Evolutionary conservation across 2,329 filamentous ascomycete genomes (phyloP).

Genomic region (Elsinoe batatas): DNA sequence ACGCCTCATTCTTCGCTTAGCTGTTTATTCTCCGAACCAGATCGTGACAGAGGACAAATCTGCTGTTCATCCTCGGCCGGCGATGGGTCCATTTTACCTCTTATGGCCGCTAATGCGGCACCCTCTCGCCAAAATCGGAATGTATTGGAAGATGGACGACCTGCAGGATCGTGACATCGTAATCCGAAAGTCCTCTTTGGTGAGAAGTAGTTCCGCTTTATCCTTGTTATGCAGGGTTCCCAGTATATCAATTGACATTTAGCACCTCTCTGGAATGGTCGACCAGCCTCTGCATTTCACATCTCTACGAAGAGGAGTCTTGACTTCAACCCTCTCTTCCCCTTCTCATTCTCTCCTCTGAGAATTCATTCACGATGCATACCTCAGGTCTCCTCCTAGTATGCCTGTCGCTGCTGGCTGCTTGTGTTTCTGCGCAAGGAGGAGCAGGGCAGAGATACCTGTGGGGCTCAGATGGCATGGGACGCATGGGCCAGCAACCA

Average conservation of each 20-base stretch:
- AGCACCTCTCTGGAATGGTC: neutral
- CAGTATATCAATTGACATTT: neutral
- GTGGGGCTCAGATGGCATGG: conserved; percentile 16
- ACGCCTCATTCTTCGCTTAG: neutral
- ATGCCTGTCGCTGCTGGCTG: conserved; percentile 13
- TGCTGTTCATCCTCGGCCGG: neutral
- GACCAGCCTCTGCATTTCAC: neutral
- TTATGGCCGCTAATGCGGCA: neutral
- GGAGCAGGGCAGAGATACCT: conserved; percentile 12
- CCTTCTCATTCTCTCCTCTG: neutral
- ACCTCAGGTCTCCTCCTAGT: conserved; percentile 12
- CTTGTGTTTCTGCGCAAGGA: conserved; percentile 13
- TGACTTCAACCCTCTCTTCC: neutral
- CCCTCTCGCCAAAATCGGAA: neutral
- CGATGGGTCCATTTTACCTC: conserved; percentile 1
- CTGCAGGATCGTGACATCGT: neutral
- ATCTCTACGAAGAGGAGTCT: neutral
- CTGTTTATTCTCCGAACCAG: conserved; percentile 3
- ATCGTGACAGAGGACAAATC: neutral
- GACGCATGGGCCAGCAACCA: conserved; percentile 14
- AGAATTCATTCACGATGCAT: conserved; percentile 14
- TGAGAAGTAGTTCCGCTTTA: neutral
- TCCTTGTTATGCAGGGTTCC: neutral
- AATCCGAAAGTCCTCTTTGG: neutral
- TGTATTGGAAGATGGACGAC: neutral